Evolutionary conservation across 257 asterid species (phyloP), one percentile per base, ranked within the genome.

Genomic region (Plantago ovata): DNA sequence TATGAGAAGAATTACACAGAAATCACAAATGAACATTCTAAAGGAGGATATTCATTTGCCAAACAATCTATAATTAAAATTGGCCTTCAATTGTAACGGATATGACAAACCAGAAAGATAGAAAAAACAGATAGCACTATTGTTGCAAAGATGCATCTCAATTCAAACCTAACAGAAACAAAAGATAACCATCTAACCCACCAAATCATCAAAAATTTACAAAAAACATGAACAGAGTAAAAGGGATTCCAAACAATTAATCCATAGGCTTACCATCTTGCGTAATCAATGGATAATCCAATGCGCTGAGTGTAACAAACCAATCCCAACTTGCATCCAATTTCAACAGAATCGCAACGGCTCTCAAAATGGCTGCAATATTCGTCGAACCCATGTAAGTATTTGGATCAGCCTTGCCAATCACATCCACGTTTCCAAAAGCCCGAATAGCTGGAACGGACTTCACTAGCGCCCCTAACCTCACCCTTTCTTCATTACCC

Each of bases 361-460:
- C 96, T 78, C 99, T 83, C 69, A 93, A 52, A 62, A 79, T 61
- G 19, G 97, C 92, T 10, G 96, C 99, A 19, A 93, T 68, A 63
- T 86, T 79, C 2, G 95, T 84, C 47, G 95, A 84, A 19, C 97
- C 97, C 97, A 93, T 89, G 70, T 77, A 84, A 16, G 99, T 89
- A 53, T 75, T 81, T 14, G 97, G 95, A 84, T 93, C 99, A 60
- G 99, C 94, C 79, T 84, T 86, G 54, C 99, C 99, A 49, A 93
- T 68, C 65, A 93, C 97, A 78, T 93, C 99, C 58, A 84, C 99
- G 62, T 93, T 93, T 70, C 86, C 94, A 52, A 93, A 93, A 11
- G 86, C 94, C 75, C 84, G 78, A 53, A 79, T 71, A 7, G 69
- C 99, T 0, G 96, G 89, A 66, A 89, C 65, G 15, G 97, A 89